Conservation (phyloP, 371 early-diverging fungal species). For the Blakeslea trispora region DNA sequence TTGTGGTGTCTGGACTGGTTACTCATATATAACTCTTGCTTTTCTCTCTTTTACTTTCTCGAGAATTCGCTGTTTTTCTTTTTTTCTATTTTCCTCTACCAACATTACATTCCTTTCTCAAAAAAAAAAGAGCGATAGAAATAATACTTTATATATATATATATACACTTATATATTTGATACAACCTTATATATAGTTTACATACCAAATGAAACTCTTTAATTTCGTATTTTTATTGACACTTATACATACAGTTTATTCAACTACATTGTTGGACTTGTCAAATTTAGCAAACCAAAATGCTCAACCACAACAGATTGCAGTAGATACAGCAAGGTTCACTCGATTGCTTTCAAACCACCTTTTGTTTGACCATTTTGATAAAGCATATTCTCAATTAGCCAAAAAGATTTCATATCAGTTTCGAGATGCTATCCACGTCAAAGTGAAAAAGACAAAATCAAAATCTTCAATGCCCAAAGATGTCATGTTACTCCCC, state of each 20-base stretch:
- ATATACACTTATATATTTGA: no score
- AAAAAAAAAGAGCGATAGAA: no score
- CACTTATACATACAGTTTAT: background rate
- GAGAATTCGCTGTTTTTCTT: no score
- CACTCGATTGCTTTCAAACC: constrained; percentile 24
- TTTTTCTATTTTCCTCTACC: background rate
- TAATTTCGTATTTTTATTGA: background rate
- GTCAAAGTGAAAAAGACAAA: constrained; percentile 16
- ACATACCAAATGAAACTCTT: background rate
- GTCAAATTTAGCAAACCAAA: background rate
- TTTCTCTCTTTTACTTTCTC: constrained; percentile 3
- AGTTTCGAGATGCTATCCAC: constrained; percentile 28
- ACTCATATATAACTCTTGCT: no score
- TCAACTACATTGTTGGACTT: constrained; percentile 1
- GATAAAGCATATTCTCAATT: constrained; percentile 27
- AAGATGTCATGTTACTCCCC: constrained; percentile 1
- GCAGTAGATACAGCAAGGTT: constrained; percentile 22
- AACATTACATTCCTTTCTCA: no score
- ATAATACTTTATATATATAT: no score
- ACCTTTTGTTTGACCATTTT: constrained; percentile 28
- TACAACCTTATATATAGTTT: no score
- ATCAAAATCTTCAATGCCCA: constrained; percentile 1
- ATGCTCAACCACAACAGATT: background rate
- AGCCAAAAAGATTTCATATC: constrained; percentile 22
- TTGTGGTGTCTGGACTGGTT: background rate